Evolutionary conservation across 345 rosid genomes (phyloP).

Genomic region (Mallotus nudiflorus): DNA sequence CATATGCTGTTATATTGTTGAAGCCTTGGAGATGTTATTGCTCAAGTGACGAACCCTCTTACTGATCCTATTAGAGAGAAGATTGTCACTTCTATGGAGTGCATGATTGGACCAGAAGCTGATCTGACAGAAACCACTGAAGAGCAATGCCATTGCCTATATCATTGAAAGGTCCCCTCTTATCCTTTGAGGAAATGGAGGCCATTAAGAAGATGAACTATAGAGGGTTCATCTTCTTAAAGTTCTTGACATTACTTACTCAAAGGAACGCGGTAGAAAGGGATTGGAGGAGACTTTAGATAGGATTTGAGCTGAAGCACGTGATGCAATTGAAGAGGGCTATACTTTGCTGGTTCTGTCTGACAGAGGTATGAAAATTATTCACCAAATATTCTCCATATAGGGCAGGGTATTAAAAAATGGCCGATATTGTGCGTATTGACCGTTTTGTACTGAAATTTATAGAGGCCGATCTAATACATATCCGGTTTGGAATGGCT

Average conservation of each 20-base stretch:
- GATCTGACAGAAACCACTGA: slow-evolving; percentile 97
- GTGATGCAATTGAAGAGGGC: slow-evolving; percentile 79
- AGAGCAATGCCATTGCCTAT: slow-evolving; percentile 97
- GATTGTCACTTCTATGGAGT: slow-evolving; percentile 98
- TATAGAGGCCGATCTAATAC: too few species aligned
- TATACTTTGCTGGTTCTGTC: slow-evolving; percentile 86
- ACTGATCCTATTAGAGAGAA: slow-evolving; percentile 99
- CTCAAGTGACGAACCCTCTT: slow-evolving; percentile 99
- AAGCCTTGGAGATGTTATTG: slow-evolving; percentile 98
- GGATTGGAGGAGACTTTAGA: slow-evolving; percentile 89
- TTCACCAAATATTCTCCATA: too few species aligned
- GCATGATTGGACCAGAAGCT: slow-evolving; percentile 99
- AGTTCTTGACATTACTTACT: slow-evolving; percentile 89
- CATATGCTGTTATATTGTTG: slow-evolving; percentile 79
- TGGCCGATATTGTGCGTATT: too few species aligned
- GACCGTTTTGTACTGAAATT: too few species aligned
- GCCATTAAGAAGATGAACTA: slow-evolving; percentile 85
- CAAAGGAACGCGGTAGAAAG: slow-evolving; percentile 72
- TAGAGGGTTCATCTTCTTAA: slow-evolving; percentile 85
- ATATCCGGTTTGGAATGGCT: too few species aligned
- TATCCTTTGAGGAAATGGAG: slow-evolving; percentile 81
- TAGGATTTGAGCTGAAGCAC: slow-evolving; percentile 90
- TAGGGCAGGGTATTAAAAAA: too few species aligned
- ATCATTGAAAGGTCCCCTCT: slow-evolving; percentile 81
- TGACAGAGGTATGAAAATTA: slow-evolving; percentile 74